These are phyloP conservation scores for Kregervanrija pseudodelftensis DNA, from an alignment of 805 yeast species.

Conservation along the genomic window DNA sequence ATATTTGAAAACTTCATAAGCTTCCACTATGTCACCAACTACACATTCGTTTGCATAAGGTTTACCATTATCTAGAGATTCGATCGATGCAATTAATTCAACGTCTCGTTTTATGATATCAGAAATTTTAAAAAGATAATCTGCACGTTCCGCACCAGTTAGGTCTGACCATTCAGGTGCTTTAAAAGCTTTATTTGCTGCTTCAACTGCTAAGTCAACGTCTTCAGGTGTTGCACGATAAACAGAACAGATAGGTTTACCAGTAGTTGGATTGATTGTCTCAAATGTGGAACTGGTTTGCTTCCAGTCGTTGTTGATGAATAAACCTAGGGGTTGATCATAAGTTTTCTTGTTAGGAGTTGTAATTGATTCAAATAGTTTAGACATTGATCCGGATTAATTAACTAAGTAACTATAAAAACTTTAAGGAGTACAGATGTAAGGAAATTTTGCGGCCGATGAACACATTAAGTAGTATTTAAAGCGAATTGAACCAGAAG, in stretches of 20 bases:
- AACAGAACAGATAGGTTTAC: slow-evolving; percentile 50
- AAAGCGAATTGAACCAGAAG: not conserved
- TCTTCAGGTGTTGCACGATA: slow-evolving; percentile 51
- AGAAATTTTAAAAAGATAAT: slow-evolving; percentile 43
- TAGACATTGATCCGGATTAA: slow-evolving; percentile 6
- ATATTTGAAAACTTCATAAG: slow-evolving; percentile 44
- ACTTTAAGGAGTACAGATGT: too few species aligned
- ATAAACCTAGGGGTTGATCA: slow-evolving; percentile 42
- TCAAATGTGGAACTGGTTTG: slow-evolving; percentile 19
- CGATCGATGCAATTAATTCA: slow-evolving; percentile 45
- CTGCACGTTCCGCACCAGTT: slow-evolving; percentile 48
- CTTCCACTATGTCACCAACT: slow-evolving; percentile 27
- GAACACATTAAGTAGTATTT: too few species aligned
- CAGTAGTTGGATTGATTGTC: slow-evolving; percentile 37
- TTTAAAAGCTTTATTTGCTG: slow-evolving; percentile 56
- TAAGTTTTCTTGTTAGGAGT: slow-evolving; percentile 25
- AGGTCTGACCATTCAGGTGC: slow-evolving; percentile 37
- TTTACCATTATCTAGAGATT: slow-evolving; percentile 54
- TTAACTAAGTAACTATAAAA: not conserved
- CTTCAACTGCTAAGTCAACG: slow-evolving; percentile 59
- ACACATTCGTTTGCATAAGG: slow-evolving; percentile 41
- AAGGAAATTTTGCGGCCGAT: too few species aligned
- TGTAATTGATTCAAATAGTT: slow-evolving; percentile 19
- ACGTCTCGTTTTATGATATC: slow-evolving; percentile 42
- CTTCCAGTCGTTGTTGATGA: slow-evolving; percentile 52